Percentiles rank a stretch among this genome's conserved stretches.
Conservation (phyloP, 2,329 filamentous ascomycete species). For the Huntiella decipiens region DNA sequence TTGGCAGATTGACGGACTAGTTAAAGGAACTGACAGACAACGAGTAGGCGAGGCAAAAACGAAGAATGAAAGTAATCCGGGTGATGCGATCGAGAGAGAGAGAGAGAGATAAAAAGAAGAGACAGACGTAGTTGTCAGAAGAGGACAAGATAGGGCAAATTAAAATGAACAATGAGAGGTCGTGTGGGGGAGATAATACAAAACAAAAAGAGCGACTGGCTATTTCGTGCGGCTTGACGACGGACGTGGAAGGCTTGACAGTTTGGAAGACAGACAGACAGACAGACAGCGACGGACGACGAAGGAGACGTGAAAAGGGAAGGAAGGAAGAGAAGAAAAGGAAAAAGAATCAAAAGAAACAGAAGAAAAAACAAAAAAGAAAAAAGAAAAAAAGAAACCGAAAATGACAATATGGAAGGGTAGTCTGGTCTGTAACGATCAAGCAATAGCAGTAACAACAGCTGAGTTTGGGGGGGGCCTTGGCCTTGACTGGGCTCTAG, state of each 20-base stretch:
- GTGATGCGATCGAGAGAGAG: too few relatives aligned
- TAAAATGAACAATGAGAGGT: too few relatives aligned
- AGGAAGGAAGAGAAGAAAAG: background rate
- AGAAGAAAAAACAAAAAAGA: background rate
- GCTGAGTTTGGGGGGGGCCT: too few relatives aligned
- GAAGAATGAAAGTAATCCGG: too few relatives aligned
- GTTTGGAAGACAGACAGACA: constrained; percentile 2
- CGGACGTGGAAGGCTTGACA: background rate
- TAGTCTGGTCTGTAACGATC: background rate
- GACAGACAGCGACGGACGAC: background rate
- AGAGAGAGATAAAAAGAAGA: background rate
- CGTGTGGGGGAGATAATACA: background rate
- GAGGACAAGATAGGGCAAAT: too few relatives aligned
- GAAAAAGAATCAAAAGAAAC: background rate
- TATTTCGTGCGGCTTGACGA: background rate
- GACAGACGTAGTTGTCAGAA: background rate
- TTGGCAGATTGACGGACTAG: too few relatives aligned
- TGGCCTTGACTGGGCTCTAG: too few relatives aligned
- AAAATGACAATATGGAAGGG: background rate
- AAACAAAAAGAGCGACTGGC: background rate
- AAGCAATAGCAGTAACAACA: too few relatives aligned
- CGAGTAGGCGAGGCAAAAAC: too few relatives aligned
- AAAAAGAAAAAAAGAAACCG: background rate
- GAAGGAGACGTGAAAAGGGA: background rate
- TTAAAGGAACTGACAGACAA: too few relatives aligned